Conservation (phyloP, 495 filamentous ascomycete genomes). For the Cairneyella variabilis region DNA sequence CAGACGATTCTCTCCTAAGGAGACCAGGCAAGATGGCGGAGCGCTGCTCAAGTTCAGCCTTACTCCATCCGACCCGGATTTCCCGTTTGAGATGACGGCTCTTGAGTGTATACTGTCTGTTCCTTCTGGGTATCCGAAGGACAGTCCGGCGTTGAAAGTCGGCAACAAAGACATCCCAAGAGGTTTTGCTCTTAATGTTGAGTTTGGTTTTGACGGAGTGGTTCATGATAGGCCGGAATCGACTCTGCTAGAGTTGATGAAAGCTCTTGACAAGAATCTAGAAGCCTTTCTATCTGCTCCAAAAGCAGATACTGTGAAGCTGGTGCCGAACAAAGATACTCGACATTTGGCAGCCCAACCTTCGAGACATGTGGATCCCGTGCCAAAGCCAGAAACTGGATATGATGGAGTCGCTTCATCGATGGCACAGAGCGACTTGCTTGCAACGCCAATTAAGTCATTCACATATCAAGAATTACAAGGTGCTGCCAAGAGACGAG, state of each 20-base stretch:
- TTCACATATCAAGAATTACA: slow-evolving; percentile 55
- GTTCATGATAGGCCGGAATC: slow-evolving; percentile 49
- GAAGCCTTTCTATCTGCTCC: slow-evolving; percentile 67
- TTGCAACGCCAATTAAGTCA: slow-evolving; percentile 30
- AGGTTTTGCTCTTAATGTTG: slow-evolving; percentile 77
- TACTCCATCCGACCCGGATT: slow-evolving; percentile 58
- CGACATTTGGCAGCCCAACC: slow-evolving; percentile 32
- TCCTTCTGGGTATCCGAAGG: slow-evolving; percentile 57
- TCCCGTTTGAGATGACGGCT: slow-evolving; percentile 27
- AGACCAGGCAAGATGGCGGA: slow-evolving; percentile 47
- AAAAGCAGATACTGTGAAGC: slow-evolving; percentile 74
- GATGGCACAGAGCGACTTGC: neutral
- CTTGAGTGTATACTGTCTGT: slow-evolving; percentile 61
- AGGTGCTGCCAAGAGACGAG: slow-evolving; percentile 59
- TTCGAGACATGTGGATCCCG: slow-evolving; percentile 12
- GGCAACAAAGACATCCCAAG: slow-evolving; percentile 75
- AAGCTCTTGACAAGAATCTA: slow-evolving; percentile 69
- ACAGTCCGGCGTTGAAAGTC: slow-evolving; percentile 56
- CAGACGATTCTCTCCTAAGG: slow-evolving; percentile 63
- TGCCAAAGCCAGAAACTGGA: neutral
- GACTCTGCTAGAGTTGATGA: slow-evolving; percentile 66
- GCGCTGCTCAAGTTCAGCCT: slow-evolving; percentile 55
- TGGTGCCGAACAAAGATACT: slow-evolving; percentile 63
- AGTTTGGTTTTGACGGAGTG: slow-evolving; percentile 70
- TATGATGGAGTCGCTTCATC: neutral